Percentiles rank a stretch among this genome's conserved stretches.
Evolutionary conservation across 2,329 filamentous ascomycete species (phyloP).

Genomic region (Fonsecaea nubica): DNA sequence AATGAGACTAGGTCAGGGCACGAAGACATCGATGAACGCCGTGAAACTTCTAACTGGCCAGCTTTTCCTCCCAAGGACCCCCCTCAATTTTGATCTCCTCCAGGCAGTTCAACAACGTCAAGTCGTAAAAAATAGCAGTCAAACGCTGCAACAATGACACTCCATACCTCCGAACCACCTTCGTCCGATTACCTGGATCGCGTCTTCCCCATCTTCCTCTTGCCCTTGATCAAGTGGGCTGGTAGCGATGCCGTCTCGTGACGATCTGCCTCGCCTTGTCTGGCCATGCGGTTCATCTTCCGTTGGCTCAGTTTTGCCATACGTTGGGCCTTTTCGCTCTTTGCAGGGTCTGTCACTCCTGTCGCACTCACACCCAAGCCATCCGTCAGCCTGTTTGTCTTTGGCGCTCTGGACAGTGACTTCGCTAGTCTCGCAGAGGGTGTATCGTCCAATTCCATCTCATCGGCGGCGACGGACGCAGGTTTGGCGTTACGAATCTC

Average conservation of each 20-base stretch:
- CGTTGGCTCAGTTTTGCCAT: constrained; percentile 90
- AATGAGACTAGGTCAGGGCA: neutral
- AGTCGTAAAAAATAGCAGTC: neutral
- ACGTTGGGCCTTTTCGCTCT: constrained; percentile 80
- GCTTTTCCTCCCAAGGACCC: neutral
- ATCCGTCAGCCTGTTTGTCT: constrained; percentile 59
- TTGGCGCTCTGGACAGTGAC: constrained; percentile 69
- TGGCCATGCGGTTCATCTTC: constrained; percentile 98
- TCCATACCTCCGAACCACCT: neutral
- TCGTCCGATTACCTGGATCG: constrained; percentile 62
- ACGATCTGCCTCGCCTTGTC: constrained; percentile 95
- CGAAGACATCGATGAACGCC: neutral
- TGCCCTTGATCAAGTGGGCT: constrained; percentile 92
- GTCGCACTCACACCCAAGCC: constrained; percentile 70
- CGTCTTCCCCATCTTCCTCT: constrained; percentile 92
- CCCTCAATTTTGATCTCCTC: neutral
- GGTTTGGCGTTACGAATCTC: constrained; percentile 66
- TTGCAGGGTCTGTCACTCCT: constrained; percentile 72
- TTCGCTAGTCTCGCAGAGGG: constrained; percentile 44
- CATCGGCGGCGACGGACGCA: constrained; percentile 67
- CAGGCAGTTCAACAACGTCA: neutral
- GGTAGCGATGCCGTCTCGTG: constrained; percentile 80
- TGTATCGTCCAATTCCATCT: constrained; percentile 50
- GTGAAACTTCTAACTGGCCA: neutral
- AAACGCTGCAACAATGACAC: neutral